These are phyloP conservation scores for Raffaelea deltoideospora DNA, from an alignment of 2,329 filamentous ascomycete species.

Conservation along the genomic window DNA sequence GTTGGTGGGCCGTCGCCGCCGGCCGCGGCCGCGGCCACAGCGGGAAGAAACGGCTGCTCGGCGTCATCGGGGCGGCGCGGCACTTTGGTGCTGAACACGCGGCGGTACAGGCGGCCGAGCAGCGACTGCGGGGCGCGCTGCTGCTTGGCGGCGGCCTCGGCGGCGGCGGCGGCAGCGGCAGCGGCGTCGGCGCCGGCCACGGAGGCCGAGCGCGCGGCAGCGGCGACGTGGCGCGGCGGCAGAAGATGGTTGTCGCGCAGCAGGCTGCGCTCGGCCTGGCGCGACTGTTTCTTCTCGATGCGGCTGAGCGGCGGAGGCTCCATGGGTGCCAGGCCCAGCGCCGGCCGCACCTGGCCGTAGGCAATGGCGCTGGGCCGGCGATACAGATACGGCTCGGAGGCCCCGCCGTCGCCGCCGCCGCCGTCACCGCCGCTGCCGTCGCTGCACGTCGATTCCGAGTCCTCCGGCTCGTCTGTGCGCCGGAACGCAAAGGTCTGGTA, in stretches of 20 bases:
- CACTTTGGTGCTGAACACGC: conserved; percentile 41
- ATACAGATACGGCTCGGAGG: conserved; percentile 41
- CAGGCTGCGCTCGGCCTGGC: conserved; percentile 43
- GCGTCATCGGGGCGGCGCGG: conserved; percentile 36
- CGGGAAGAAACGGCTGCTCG: conserved; percentile 29
- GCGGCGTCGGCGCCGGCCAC: conserved; percentile 11
- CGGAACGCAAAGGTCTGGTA: not conserved
- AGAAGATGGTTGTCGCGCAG: conserved; percentile 49
- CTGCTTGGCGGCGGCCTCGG: conserved; percentile 1
- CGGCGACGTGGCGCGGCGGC: conserved; percentile 39
- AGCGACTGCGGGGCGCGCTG: conserved; percentile 15
- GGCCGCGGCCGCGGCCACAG: not conserved
- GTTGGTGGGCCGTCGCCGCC: conserved; percentile 19
- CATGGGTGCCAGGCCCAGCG: conserved; percentile 42
- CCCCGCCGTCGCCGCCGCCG: conserved; percentile 16
- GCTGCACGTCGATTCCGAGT: conserved; percentile 16
- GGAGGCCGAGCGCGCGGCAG: not conserved
- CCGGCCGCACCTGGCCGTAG: conserved; percentile 54
- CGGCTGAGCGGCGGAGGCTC: conserved; percentile 35
- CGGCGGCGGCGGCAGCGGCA: not conserved
- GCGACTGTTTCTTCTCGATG: conserved; percentile 39
- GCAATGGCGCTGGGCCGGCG: conserved; percentile 64
- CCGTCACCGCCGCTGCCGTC: conserved; percentile 21
- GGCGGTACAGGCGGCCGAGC: conserved; percentile 22
- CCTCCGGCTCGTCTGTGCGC: conserved; percentile 14